Conservation (phyloP, 2,329 filamentous ascomycete species). For the Saccharata proteae region DNA sequence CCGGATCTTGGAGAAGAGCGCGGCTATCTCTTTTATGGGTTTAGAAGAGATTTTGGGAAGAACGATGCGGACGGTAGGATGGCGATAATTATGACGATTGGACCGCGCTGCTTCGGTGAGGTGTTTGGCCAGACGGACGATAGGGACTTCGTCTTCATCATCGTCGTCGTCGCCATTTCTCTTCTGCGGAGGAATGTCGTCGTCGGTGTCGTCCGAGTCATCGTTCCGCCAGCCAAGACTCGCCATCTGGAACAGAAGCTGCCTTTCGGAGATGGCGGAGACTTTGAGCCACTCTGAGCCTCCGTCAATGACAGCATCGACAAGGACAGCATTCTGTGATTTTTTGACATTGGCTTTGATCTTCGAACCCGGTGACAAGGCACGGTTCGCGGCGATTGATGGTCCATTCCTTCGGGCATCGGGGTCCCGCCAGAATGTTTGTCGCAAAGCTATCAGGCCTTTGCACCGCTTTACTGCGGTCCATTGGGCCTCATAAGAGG, state of each 20-base stretch:
- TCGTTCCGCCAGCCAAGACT: slow-evolving; percentile 53
- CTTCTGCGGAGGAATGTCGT: slow-evolving; percentile 24
- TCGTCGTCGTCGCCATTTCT: slow-evolving; percentile 34
- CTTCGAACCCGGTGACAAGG: slow-evolving; percentile 1
- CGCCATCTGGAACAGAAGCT: slow-evolving; percentile 55
- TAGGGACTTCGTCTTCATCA: slow-evolving; percentile 39
- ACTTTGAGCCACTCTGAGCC: slow-evolving; percentile 58
- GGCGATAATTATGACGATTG: slow-evolving; percentile 26
- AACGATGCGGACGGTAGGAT: slow-evolving; percentile 46
- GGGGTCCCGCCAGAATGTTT: slow-evolving; percentile 21
- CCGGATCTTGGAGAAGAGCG: slow-evolving; percentile 43
- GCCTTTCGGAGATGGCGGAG: slow-evolving; percentile 50
- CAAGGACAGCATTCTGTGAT: slow-evolving; percentile 40
- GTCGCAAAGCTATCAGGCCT: slow-evolving; percentile 43
- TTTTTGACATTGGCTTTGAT: slow-evolving; percentile 10
- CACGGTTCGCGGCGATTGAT: neutral
- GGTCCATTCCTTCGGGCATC: neutral
- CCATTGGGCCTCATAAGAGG: slow-evolving; percentile 55
- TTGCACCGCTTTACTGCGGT: slow-evolving; percentile 44
- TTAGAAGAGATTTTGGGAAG: slow-evolving; percentile 46
- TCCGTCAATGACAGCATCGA: slow-evolving; percentile 53
- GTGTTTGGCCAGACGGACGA: slow-evolving; percentile 48
- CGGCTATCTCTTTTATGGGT: slow-evolving; percentile 42
- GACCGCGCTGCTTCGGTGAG: slow-evolving; percentile 45
- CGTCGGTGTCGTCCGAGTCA: slow-evolving; percentile 32